Evolutionary conservation across 2,329 filamentous ascomycete species (phyloP), one percentile per base, ranked within the genome.

Genomic region (Trichoderma brevicompactum): DNA sequence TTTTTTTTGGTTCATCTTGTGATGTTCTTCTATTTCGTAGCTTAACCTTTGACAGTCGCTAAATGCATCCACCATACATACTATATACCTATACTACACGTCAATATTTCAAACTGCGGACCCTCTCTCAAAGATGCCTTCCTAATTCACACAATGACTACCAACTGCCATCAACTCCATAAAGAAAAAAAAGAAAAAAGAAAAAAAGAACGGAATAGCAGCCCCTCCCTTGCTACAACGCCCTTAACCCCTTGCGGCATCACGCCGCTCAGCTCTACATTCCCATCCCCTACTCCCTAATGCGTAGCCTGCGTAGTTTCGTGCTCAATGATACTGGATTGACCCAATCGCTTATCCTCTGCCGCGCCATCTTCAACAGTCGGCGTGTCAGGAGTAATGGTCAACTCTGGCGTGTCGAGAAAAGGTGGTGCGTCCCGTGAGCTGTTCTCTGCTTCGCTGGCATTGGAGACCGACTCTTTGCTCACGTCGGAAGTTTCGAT

Each of bases 331-430:
- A 76, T 70, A n/a, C 72, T 74, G 6, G 79, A 72, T 55, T 76
- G 74, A 7, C 80, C 81, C 5, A 83, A 74, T 64, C 79, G 79
- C 73, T 85, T 85, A 4, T 75, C 74, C 53, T 80, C 78, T 3
- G 76, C 68, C 7, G 69, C 70, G 1, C 73, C 75, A 3, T 78
- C 76, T 1, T 68, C 66, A 0, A 76, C 72, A 0, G 75, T 76
- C 2, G 83, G 82, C 1, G 83, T 85, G 15, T 80, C 82, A 0
- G 82, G 81, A 0, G 83, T 85, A n/a, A 85, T 70, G 46, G 78
- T 79, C 0, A 85, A 70, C 44, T 81, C 75, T 0, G 83, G 82
- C 0, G 80, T 72, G n/a, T 72, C 52, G 6, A 73, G 59, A 28
- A 53, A 54, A 6, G 60, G 60, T 1, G 59, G 59, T n/a, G 40